Evolutionary conservation across 1,284 basidiomycete species (phyloP), one percentile per base, ranked within the genome.

Genomic region (Leccinum variabile): DNA sequence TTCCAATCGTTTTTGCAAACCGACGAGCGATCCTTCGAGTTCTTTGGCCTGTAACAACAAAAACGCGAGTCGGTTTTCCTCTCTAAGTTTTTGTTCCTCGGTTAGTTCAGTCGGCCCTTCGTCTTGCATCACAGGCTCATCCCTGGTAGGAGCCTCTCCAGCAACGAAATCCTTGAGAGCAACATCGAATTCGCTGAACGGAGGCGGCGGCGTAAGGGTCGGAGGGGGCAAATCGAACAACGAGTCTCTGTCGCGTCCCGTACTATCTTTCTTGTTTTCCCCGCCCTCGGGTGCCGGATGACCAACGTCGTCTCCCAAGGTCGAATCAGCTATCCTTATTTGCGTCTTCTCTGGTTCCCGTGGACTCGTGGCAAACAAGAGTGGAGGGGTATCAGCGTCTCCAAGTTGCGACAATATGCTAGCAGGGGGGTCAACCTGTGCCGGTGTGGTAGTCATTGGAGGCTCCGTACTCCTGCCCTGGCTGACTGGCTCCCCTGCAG

Each of bases 21-120:
- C 25, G 18, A n/a, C 3, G 33, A 3, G 3, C 11, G 11, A 22
- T 1, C 18, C 8, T 46, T 73, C 59, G 9, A 72, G 64, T 8
- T 66, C 66, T 52, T 54, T 14, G 41, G 65, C 39, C 35, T 72
- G 68, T 5, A 18, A 39, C 59, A 5, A 18, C 52, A 74, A 62
- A 46, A 76, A 76, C 5, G 59, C 64, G 2, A n/a, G 13, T 3
- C 72, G 72, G 22, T 65, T 73, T n/a, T 57, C 64, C 60, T 76
- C 74, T 0, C 59, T 57, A 25, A n/a, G 64, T 7, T 63, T 66
- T 62, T 74, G 74, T 2, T 67, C 70, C n/a, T 39, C 14, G 0
- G 65, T 75, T 46, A 76, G 68, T 25, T 66, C 63, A 3, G 63
- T 72, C 8, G 62, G 59, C 3, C 7, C 44, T 37, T 75, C 65